phyloP scores from a whole-genome alignment of 2,329 filamentous ascomycete genomes.

The Immersiporthe knoxdaviesiana region DNA sequence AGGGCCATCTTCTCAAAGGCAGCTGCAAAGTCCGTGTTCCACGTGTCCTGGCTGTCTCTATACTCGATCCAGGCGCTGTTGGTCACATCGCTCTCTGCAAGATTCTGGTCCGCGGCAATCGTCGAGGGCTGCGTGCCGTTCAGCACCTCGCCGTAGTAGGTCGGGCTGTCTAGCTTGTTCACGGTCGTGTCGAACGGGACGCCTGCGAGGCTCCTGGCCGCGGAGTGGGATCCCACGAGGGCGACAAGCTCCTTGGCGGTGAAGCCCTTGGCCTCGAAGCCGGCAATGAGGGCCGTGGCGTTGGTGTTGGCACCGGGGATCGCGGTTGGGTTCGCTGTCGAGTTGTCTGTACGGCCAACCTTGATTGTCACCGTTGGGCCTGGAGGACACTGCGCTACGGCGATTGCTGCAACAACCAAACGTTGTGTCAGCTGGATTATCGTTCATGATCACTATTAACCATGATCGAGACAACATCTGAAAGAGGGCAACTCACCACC shows the following conservation, averaged over 20 bases:
- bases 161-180: constrained; percentile 31
- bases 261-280: constrained; percentile 36
- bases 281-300: constrained; percentile 31
- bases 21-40: constrained; percentile 35
- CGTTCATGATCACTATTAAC: no score
- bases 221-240: constrained; percentile 35
- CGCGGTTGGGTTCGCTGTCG: constrained; percentile 33
- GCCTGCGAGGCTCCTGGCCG: constrained; percentile 34
- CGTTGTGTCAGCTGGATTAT: background rate
- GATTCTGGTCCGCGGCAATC: constrained; percentile 33
- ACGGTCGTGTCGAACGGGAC: constrained; percentile 33
- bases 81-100: constrained; percentile 34
- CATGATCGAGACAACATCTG: background rate
- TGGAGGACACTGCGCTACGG: constrained; percentile 32
- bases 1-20: constrained; percentile 38
- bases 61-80: constrained; percentile 34
- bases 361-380: constrained; percentile 34
- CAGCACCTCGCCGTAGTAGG: constrained; percentile 36
- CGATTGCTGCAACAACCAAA: constrained; percentile 31
- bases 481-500: constrained; percentile 32
- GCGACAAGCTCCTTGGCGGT: constrained; percentile 34
- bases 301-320: constrained; percentile 31
- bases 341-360: constrained; percentile 35
- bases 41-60: constrained; percentile 30
- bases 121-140: constrained; percentile 33